Conservation (phyloP, 139 green algal species). For the Chlorella sp. region DNA sequence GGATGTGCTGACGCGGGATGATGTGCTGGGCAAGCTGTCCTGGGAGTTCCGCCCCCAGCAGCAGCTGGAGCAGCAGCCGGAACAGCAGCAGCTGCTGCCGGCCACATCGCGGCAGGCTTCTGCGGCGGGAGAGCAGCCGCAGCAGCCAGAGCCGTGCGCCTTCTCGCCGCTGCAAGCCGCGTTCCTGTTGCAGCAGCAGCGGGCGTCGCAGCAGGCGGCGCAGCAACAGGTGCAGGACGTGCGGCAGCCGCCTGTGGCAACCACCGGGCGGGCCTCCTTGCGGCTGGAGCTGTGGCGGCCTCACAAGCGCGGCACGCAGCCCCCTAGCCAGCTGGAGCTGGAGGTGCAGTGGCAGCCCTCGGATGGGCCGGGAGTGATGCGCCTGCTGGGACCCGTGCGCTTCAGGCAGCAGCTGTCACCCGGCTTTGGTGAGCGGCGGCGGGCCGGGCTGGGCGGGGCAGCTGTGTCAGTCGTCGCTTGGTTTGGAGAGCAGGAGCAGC, state of each 20-base stretch:
- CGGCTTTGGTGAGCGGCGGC: background rate
- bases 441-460: background rate
- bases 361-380: background rate
- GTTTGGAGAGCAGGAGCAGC: too few species aligned
- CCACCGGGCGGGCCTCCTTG: background rate
- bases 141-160: too few species aligned
- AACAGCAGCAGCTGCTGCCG: background rate
- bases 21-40: background rate
- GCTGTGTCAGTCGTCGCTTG: too few species aligned
- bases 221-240: too few species aligned
- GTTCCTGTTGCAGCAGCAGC: background rate
- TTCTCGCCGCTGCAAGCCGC: too few species aligned
- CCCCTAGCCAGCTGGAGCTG: background rate
- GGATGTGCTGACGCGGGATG: constrained; percentile 25
- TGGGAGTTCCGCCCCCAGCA: background rate
- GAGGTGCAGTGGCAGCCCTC: constrained; percentile 26
- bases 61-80: too few species aligned
- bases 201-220: background rate
- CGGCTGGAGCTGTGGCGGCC: constrained; percentile 12
- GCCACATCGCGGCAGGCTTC: too few species aligned
- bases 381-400: constrained; percentile 25
- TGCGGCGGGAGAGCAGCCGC: too few species aligned
- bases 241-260: too few species aligned
- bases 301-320: background rate
- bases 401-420: constrained; percentile 31